Conservation (phyloP, 768 basidiomycete genomes). For the Cystobasidium tubakii region DNA sequence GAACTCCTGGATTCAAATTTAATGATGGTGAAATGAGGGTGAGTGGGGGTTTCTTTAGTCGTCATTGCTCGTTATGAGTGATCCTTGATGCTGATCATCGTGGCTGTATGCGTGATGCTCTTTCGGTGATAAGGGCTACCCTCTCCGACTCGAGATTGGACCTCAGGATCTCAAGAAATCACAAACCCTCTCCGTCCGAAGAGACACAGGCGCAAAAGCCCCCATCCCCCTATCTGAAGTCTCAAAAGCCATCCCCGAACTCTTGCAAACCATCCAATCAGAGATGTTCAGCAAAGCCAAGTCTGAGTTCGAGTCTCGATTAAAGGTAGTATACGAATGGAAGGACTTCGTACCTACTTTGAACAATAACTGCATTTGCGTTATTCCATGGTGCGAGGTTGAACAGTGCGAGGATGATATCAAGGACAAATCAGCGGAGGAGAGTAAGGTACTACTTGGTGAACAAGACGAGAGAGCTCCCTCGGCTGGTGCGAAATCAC, state of each 20-base stretch:
- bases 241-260: slow-evolving; percentile 55
- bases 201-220: slow-evolving; percentile 63
- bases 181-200: slow-evolving; percentile 76
- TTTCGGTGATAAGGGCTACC: slow-evolving; percentile 65
- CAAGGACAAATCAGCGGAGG: slow-evolving; percentile 82
- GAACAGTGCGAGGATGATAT: slow-evolving; percentile 94
- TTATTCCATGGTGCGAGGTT: slow-evolving; percentile 92
- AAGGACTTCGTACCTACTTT: slow-evolving; percentile 85
- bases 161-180: slow-evolving; percentile 80
- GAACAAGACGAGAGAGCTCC: slow-evolving; percentile 86
- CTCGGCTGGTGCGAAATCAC: slow-evolving; percentile 92
- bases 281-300: slow-evolving; percentile 82
- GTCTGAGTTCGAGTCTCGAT: slow-evolving; percentile 62
- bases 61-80: too few species aligned
- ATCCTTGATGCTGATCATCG: too few species aligned
- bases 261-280: slow-evolving; percentile 77
- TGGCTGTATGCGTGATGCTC: background rate
- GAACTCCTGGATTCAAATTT: slow-evolving; percentile 98
- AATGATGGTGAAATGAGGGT: slow-evolving; percentile 99
- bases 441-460: slow-evolving; percentile 44
- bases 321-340: slow-evolving; percentile 76
- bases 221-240: slow-evolving; percentile 57
- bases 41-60: slow-evolving; percentile 33
- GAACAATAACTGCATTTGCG: slow-evolving; percentile 77
- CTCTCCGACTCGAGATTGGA: slow-evolving; percentile 92